A percentile compares a stretch with the other conserved stretches of the same genome.
phyloP scores from a whole-genome alignment of 2,329 filamentous ascomycete genomes.

The Parastagonospora nodorum region DNA sequence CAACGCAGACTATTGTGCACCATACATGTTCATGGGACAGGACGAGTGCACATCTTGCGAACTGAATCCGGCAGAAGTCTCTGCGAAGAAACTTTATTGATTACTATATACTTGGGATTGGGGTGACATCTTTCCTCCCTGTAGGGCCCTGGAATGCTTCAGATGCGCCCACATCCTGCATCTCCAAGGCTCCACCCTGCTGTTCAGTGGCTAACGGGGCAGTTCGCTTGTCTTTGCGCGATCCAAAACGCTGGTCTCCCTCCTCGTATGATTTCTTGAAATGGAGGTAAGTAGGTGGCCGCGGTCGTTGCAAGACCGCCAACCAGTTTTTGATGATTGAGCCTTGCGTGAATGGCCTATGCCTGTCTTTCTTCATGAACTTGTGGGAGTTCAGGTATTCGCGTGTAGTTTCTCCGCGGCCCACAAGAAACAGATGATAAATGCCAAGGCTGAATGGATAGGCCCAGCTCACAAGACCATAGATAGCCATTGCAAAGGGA shows the following conservation, averaged over 20 bases:
- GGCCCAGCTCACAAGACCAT: slow-evolving; percentile 72
- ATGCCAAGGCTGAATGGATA: slow-evolving; percentile 84
- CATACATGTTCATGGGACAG: too few species aligned
- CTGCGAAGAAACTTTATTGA: not conserved
- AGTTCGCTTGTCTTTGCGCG: slow-evolving; percentile 58
- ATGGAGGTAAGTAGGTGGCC: slow-evolving; percentile 84
- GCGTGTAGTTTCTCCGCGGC: slow-evolving; percentile 88
- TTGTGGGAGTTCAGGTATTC: slow-evolving; percentile 97
- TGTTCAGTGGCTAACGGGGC: slow-evolving; percentile 56
- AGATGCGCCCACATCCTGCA: slow-evolving; percentile 59
- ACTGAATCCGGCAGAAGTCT: too few species aligned
- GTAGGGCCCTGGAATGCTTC: slow-evolving; percentile 44
- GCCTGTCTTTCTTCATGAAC: slow-evolving; percentile 88
- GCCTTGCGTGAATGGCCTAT: slow-evolving; percentile 85
- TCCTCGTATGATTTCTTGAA: slow-evolving; percentile 79
- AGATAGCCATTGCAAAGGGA: slow-evolving; percentile 87
- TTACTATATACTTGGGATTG: slow-evolving; percentile 7
- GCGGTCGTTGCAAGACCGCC: slow-evolving; percentile 78
- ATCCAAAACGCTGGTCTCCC: slow-evolving; percentile 84
- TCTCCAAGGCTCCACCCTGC: slow-evolving; percentile 67
- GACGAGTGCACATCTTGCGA: too few species aligned
- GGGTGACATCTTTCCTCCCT: slow-evolving; percentile 20
- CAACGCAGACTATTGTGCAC: too few species aligned
- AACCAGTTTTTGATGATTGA: slow-evolving; percentile 78
- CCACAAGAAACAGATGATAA: slow-evolving; percentile 92